A percentile compares a stretch with the other conserved stretches of the same genome.
These are phyloP conservation scores for Xylariaceae sp. DNA, from an alignment of 2,329 filamentous ascomycete genomes.

Conservation along the genomic window DNA sequence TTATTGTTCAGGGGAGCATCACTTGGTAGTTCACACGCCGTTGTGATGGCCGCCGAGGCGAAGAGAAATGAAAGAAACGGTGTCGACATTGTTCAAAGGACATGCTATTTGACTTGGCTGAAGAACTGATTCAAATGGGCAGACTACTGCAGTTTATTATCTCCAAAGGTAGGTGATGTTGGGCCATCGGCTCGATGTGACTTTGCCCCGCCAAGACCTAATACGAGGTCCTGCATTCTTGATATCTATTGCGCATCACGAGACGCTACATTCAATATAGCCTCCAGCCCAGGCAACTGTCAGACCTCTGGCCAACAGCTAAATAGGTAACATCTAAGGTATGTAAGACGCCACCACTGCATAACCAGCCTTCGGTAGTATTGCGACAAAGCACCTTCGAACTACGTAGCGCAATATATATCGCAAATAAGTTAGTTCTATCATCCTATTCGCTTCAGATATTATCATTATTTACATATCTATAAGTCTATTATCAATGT, in stretches of 20 bases:
- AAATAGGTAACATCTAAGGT: neutral
- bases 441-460: neutral
- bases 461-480: neutral
- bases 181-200: neutral
- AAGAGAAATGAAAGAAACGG: slow-evolving; percentile 10
- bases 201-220: slow-evolving; percentile 13
- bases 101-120: neutral
- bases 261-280: neutral
- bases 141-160: neutral
- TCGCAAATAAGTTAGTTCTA: neutral
- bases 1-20: slow-evolving; percentile 36
- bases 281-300: neutral
- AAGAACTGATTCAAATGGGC: neutral
- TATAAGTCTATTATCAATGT: neutral
- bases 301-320: neutral
- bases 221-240: slow-evolving; percentile 18
- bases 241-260: neutral
- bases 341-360: neutral
- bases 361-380: neutral
- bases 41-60: slow-evolving; percentile 16
- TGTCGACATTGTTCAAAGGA: neutral
- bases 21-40: slow-evolving; percentile 37
- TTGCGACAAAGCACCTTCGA: neutral
- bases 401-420: neutral
- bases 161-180: neutral